Evolutionary conservation across 768 basidiomycete genomes (phyloP), one percentile per base, ranked within the genome.

Genomic region (Hygrocybe coccinea): DNA sequence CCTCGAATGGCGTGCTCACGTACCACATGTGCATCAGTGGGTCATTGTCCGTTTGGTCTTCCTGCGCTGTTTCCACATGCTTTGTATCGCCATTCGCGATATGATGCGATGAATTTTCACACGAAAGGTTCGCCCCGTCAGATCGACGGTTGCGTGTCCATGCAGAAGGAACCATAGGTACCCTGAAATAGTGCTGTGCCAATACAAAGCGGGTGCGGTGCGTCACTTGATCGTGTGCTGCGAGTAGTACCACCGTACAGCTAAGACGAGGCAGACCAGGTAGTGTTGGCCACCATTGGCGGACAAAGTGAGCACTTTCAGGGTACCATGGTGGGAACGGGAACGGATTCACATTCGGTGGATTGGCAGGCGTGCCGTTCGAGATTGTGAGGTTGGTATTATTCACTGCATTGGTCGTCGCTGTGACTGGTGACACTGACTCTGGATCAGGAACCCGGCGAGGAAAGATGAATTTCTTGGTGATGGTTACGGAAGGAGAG

Each of bases 261-360:
- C 85, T 87, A 8, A 87, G 76, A 22, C 81, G 75, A 1, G 84
- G 87, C 11, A 87, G 79, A 1, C 76, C 74, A 0, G 82, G 76
- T 2, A 88, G 68, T 2, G 79, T 82, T 1, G 87, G 87, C 87
- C 87, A 89, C 87, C 87, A 89, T 58, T 89, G 87, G 10, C 87
- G 80, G 5, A 89, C 86, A 57, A 88, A 89, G 68, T 88, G 86
- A 0, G 85, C 86, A 49, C 79, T 81, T 63, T 87, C 86, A 12
- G 86, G 85, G 58, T 81, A 83, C 86, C 85, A 88, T 0, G 78
- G 76, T 0, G 84, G 84, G 62, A 78, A 79, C 0, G 84, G 84
- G 65, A 80, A 87, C 1, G 86, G 86, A 56, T 86, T 86, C 0
- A 73, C 72, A 17, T 70, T 65, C 4, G 60, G 60, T 21, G 51